Conservation (phyloP, 768 basidiomycete genomes). For the Gyrodon lividus region DNA sequence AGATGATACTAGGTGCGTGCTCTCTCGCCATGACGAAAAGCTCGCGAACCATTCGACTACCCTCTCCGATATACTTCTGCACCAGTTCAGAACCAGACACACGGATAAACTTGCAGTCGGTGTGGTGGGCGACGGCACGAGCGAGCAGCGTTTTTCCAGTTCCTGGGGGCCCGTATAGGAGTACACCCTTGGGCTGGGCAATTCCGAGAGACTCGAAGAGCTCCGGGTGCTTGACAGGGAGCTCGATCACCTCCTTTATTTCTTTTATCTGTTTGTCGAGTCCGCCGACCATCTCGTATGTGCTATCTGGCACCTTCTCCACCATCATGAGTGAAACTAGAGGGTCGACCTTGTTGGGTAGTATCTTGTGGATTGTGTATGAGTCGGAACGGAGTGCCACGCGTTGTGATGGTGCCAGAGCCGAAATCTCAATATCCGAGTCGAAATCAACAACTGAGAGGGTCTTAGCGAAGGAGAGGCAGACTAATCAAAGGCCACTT, state of each 20-base stretch:
- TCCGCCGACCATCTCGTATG: constrained; percentile 99
- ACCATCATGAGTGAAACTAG: constrained; percentile 99
- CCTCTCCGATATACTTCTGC: constrained; percentile 98
- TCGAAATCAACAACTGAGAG: constrained; percentile 85
- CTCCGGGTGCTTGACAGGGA: constrained; percentile 97
- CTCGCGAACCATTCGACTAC: constrained; percentile 93
- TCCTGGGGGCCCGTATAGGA: constrained; percentile 94
- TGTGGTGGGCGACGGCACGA: constrained; percentile 94
- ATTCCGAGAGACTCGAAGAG: constrained; percentile 95
- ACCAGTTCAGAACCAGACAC: constrained; percentile 93
- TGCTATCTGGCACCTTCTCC: constrained; percentile 98
- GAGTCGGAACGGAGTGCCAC: constrained; percentile 97
- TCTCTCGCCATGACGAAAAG: constrained; percentile 98
- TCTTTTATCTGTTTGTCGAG: constrained; percentile 98
- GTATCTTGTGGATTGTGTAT: constrained; percentile 94
- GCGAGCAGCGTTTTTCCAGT: constrained; percentile 96
- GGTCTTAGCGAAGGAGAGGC: not conserved
- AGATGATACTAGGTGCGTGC: constrained; percentile 97
- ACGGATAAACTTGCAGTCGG: constrained; percentile 96
- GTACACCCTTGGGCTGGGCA: constrained; percentile 94
- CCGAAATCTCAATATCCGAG: constrained; percentile 76
- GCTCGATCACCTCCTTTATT: constrained; percentile 98
- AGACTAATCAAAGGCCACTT: constrained; percentile 31
- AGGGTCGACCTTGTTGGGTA: constrained; percentile 97
- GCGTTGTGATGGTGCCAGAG: constrained; percentile 83